Conservation (phyloP, 768 basidiomycete genomes). For the Mycena vulgaris region DNA sequence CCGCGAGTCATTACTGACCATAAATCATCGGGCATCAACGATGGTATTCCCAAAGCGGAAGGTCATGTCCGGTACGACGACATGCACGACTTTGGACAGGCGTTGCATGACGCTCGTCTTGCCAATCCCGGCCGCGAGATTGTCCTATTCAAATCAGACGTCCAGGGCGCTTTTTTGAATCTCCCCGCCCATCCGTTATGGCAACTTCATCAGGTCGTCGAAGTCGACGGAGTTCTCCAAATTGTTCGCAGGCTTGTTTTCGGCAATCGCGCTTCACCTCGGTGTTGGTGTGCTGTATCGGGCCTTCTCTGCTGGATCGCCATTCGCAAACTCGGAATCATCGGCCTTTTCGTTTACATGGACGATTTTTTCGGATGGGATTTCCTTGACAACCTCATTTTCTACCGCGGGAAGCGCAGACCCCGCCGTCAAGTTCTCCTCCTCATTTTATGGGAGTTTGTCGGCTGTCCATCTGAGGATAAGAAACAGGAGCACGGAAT, state of each 20-base stretch:
- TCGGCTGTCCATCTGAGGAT: slow-evolving; percentile 45
- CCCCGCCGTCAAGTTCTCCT: slow-evolving; percentile 44
- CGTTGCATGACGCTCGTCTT: slow-evolving; percentile 20
- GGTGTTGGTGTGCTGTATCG: slow-evolving; percentile 45
- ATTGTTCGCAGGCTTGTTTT: slow-evolving; percentile 49
- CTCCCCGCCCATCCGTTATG: slow-evolving; percentile 51
- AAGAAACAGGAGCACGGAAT: slow-evolving; percentile 46
- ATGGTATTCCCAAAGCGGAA: slow-evolving; percentile 35
- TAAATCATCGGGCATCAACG: slow-evolving; percentile 41
- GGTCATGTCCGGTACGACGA: slow-evolving; percentile 44
- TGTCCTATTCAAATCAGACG: slow-evolving; percentile 48
- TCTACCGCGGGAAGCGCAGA: slow-evolving; percentile 38
- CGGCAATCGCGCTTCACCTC: slow-evolving; percentile 44
- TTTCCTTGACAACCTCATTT: slow-evolving; percentile 39
- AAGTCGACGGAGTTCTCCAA: slow-evolving; percentile 40
- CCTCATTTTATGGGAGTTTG: slow-evolving; percentile 45
- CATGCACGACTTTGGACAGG: slow-evolving; percentile 41
- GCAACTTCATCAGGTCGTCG: slow-evolving; percentile 51
- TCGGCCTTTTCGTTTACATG: slow-evolving; percentile 42
- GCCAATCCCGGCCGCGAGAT: slow-evolving; percentile 17
- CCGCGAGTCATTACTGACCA: slow-evolving; percentile 47
- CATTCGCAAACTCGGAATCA: slow-evolving; percentile 32
- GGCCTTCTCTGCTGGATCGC: slow-evolving; percentile 50
- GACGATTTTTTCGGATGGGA: slow-evolving; percentile 48
- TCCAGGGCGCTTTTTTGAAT: slow-evolving; percentile 49